A percentile compares a stretch with the other conserved stretches of the same genome.
Evolutionary conservation across 1,284 basidiomycete species (phyloP).

Genomic region (Pterula multifida): DNA sequence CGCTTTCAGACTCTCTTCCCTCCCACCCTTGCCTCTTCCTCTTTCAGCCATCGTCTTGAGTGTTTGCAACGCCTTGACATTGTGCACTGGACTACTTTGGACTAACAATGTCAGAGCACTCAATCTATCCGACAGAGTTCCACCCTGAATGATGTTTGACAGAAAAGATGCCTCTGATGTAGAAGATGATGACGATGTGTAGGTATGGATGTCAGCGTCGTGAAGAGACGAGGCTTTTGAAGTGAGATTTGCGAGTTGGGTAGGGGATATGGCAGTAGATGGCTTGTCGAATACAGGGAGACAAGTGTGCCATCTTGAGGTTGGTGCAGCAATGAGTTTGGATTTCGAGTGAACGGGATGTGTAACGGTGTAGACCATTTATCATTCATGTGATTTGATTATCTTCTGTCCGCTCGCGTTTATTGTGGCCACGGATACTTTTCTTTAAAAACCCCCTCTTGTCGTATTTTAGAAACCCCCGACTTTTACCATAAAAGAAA

Average conservation of each 20-base stretch:
- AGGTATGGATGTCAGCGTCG: conserved; percentile 33
- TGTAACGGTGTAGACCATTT: too few species aligned
- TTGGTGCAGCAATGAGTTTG: conserved; percentile 34
- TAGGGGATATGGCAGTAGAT: conserved; percentile 24
- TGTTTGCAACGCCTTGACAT: conserved; percentile 69
- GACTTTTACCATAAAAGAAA: too few species aligned
- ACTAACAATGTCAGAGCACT: conserved; percentile 88
- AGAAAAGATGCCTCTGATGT: conserved; percentile 72
- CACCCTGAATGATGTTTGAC: conserved; percentile 71
- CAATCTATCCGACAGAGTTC: conserved; percentile 89
- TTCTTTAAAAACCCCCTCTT: too few species aligned
- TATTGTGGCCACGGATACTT: too few species aligned
- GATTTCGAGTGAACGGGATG: conserved; percentile 13
- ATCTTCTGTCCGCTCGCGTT: too few species aligned
- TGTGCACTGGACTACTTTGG: conserved; percentile 86
- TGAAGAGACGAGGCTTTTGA: conserved; percentile 42
- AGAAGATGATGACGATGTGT: conserved; percentile 26
- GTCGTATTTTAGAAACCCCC: too few species aligned
- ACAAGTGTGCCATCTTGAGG: conserved; percentile 48
- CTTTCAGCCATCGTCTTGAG: conserved; percentile 69
- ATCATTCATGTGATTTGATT: too few species aligned
- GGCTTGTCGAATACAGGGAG: conserved; percentile 24
- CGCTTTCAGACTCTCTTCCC: conserved; percentile 87
- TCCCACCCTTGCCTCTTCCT: conserved; percentile 71
- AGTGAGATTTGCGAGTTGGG: conserved; percentile 32